Evolutionary conservation across 768 basidiomycete genomes (phyloP).

Genomic region (Suillus lakei): DNA sequence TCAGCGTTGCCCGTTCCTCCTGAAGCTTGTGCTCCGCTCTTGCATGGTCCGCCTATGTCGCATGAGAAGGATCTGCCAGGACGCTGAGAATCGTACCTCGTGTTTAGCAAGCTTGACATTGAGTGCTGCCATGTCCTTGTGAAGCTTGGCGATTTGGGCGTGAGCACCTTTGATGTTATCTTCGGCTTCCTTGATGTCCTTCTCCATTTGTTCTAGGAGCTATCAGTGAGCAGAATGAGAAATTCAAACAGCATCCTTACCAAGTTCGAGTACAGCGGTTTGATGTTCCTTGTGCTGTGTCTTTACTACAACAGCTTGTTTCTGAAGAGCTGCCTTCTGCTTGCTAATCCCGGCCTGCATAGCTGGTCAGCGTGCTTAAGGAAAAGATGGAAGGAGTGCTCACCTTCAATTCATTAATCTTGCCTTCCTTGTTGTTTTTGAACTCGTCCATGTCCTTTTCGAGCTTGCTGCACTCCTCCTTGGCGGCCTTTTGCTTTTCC

Average conservation of each 20-base stretch:
- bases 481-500: conserved; percentile 76
- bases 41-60: conserved; percentile 54
- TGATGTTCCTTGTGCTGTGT: conserved; percentile 89
- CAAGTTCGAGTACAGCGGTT: conserved; percentile 84
- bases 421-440: conserved; percentile 98
- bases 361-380: neutral
- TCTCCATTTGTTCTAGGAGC: conserved; percentile 34
- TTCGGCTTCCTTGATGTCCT: conserved; percentile 32
- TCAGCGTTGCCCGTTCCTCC: conserved; percentile 87
- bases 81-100: conserved; percentile 20
- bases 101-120: conserved; percentile 46
- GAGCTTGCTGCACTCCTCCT: conserved; percentile 81
- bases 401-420: conserved; percentile 93
- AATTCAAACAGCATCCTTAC: conserved; percentile 47
- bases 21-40: conserved; percentile 73
- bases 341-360: conserved; percentile 73
- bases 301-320: conserved; percentile 82
- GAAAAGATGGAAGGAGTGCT: conserved; percentile 15
- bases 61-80: neutral
- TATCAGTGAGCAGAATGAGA: neutral
- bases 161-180: conserved; percentile 34
- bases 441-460: conserved; percentile 99
- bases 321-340: conserved; percentile 81
- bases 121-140: conserved; percentile 67
- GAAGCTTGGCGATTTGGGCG: conserved; percentile 54